Conservation (phyloP, 2,329 filamentous ascomycete genomes). For the Claviceps pusilla region DNA sequence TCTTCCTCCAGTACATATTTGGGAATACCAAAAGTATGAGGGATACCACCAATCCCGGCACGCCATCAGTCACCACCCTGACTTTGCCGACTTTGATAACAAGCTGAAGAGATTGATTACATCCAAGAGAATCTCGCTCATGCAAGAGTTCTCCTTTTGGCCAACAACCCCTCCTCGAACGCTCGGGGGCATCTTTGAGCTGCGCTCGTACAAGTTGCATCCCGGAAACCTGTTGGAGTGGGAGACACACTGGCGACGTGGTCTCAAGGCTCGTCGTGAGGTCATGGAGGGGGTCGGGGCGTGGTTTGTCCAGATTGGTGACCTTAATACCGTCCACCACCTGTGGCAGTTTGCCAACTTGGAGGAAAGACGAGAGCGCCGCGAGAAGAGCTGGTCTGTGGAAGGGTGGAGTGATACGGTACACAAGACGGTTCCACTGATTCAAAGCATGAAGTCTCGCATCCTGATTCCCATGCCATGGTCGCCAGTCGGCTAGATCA, state of each 20-base stretch:
- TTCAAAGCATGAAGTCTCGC: conserved; percentile 89
- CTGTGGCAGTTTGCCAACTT: conserved; percentile 97
- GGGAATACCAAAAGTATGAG: conserved; percentile 96
- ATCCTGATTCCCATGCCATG: conserved; percentile 91
- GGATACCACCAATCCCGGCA: conserved; percentile 89
- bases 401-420: conserved; percentile 96
- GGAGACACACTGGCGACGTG: conserved; percentile 95
- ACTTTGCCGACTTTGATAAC: conserved; percentile 67
- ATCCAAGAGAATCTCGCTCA: conserved; percentile 74
- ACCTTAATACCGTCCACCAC: conserved; percentile 94
- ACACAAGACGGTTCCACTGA: conserved; percentile 94
- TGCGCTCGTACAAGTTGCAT: conserved; percentile 90
- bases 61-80: conserved; percentile 67
- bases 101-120: conserved; percentile 77
- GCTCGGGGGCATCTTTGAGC: conserved; percentile 85
- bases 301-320: conserved; percentile 97
- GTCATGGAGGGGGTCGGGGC: conserved; percentile 98
- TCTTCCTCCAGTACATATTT: conserved; percentile 67
- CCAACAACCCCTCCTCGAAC: conserved; percentile 81
- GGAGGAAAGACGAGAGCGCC: conserved; percentile 76
- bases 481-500: conserved; percentile 69
- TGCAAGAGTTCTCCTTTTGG: conserved; percentile 99
- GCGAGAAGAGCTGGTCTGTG: conserved; percentile 89
- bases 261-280: conserved; percentile 76
- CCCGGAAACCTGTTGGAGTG: conserved; percentile 93